These are phyloP conservation scores for Tricholomella constricta DNA, from an alignment of 768 basidiomycete genomes.

Conservation along the genomic window DNA sequence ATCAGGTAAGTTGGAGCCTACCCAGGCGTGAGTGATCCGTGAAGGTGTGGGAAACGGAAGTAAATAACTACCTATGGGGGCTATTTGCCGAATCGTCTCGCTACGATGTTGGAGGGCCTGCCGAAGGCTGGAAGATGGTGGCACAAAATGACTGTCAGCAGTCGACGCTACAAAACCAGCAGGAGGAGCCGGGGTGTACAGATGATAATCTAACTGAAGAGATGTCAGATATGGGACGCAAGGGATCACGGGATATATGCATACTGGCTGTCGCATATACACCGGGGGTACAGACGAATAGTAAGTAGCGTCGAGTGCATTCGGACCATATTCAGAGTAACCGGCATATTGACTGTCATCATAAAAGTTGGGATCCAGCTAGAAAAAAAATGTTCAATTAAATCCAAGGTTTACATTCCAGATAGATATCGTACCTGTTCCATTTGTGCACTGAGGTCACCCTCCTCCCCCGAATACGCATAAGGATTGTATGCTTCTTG, in stretches of 20 bases:
- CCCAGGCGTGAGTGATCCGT: slow-evolving; percentile 31
- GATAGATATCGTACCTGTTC: slow-evolving; percentile 26
- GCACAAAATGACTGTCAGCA: slow-evolving; percentile 69
- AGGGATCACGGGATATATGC: slow-evolving; percentile 14
- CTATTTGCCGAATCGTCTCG: slow-evolving; percentile 61
- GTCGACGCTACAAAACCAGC: slow-evolving; percentile 49
- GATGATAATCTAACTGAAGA: slow-evolving; percentile 84
- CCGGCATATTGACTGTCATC: slow-evolving; percentile 30
- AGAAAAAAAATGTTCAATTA: not conserved
- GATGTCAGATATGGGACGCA: slow-evolving; percentile 6
- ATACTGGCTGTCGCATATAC: slow-evolving; percentile 72
- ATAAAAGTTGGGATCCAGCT: slow-evolving; percentile 33
- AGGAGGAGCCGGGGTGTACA: slow-evolving; percentile 78
- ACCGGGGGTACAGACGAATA: slow-evolving; percentile 43
- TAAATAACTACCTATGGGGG: slow-evolving; percentile 34
- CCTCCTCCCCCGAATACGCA: slow-evolving; percentile 25
- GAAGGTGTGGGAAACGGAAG: not conserved
- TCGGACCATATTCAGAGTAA: slow-evolving; percentile 40
- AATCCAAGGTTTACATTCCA: not conserved
- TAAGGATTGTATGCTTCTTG: slow-evolving; percentile 28
- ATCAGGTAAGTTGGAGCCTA: slow-evolving; percentile 69
- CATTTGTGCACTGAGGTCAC: slow-evolving; percentile 31
- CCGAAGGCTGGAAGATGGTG: slow-evolving; percentile 43
- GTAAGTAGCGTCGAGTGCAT: slow-evolving; percentile 38
- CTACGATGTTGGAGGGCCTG: slow-evolving; percentile 53